A percentile compares a stretch with the other conserved stretches of the same genome.
These are phyloP conservation scores for Lodderomyces oxycetoniae DNA, from an alignment of 1,139 yeast genomes.

Conservation along the genomic window DNA sequence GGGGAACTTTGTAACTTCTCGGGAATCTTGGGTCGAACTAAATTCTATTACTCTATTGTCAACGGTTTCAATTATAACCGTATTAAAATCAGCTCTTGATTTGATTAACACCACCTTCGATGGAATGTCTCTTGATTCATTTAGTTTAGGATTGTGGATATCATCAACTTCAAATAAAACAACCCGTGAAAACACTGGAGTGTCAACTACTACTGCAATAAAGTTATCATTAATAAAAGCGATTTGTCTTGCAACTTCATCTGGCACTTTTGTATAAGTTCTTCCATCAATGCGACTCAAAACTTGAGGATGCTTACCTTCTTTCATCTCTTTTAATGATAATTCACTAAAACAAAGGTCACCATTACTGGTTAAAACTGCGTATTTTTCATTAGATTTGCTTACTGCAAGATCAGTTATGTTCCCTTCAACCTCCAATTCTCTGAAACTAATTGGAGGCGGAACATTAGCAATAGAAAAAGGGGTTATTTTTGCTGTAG, in stretches of 20 bases:
- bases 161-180: conserved; percentile 46
- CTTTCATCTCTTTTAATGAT: conserved; percentile 26
- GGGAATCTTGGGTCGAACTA: conserved; percentile 22
- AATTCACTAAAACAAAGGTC: conserved; percentile 23
- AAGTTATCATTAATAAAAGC: conserved; percentile 49
- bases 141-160: conserved; percentile 34
- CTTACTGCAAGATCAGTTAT: conserved; percentile 65
- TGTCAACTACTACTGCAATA: conserved; percentile 58
- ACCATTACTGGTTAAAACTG: conserved; percentile 46
- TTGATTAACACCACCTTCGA: conserved; percentile 54
- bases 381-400: conserved; percentile 54
- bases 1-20: conserved; percentile 51
- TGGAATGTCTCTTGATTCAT: conserved; percentile 39
- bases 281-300: conserved; percentile 29
- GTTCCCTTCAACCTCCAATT: conserved; percentile 45
- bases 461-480: conserved; percentile 84
- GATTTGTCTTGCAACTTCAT: conserved; percentile 58
- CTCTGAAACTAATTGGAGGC: conserved; percentile 84
- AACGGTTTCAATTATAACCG: conserved; percentile 54
- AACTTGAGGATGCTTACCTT: conserved; percentile 46
- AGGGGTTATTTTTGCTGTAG: conserved; percentile 72
- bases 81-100: conserved; percentile 50
- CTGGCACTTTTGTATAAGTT: conserved; percentile 26
- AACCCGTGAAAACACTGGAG: conserved; percentile 42
- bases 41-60: conserved; percentile 56